Evolutionary conservation across 208 protist species (phyloP).

Genomic region (Herpetomonas muscarum): DNA sequence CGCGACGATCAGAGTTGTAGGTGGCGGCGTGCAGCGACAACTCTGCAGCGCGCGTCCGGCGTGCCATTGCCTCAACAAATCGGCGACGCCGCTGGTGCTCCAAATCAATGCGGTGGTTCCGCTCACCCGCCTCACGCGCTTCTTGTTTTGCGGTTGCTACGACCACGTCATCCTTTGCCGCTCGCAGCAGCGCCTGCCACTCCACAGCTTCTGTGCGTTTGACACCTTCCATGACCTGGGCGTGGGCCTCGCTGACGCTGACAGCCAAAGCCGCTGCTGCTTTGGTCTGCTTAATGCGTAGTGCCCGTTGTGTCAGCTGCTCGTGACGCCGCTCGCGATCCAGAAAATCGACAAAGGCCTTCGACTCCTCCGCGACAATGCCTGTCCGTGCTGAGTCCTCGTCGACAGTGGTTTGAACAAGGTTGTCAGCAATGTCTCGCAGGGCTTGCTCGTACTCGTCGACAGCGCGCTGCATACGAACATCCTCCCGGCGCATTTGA

Average conservation of each 20-base stretch:
- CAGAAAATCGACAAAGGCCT: slow-evolving; percentile 19
- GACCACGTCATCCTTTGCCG: background rate
- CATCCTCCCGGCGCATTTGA: slow-evolving; percentile 49
- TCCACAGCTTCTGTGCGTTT: slow-evolving; percentile 2
- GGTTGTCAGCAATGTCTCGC: slow-evolving; percentile 11
- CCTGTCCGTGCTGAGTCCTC: background rate
- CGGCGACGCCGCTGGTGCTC: too few species aligned
- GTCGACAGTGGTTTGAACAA: slow-evolving; percentile 13
- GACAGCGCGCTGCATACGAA: slow-evolving; percentile 19
- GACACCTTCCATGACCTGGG: background rate
- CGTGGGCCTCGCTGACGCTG: background rate
- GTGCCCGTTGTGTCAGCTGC: slow-evolving; percentile 19
- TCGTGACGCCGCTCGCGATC: slow-evolving; percentile 10
- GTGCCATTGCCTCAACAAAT: too few species aligned
- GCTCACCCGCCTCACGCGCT: too few species aligned
- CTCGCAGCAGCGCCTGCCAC: background rate
- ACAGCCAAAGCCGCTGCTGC: slow-evolving; percentile 1
- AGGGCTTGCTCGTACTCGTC: slow-evolving; percentile 20
- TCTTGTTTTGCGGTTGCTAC: slow-evolving; percentile 1
- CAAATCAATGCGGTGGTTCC: too few species aligned
- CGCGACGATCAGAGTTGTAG: too few species aligned
- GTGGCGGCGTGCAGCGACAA: too few species aligned
- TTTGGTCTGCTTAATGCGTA: slow-evolving; percentile 3
- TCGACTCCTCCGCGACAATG: slow-evolving; percentile 9
- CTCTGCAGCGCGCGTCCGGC: too few species aligned